A percentile compares a stretch with the other conserved stretches of the same genome.
These are phyloP conservation scores for Colletotrichum tropicicola DNA, from an alignment of 2,329 filamentous ascomycete genomes.

Conservation along the genomic window DNA sequence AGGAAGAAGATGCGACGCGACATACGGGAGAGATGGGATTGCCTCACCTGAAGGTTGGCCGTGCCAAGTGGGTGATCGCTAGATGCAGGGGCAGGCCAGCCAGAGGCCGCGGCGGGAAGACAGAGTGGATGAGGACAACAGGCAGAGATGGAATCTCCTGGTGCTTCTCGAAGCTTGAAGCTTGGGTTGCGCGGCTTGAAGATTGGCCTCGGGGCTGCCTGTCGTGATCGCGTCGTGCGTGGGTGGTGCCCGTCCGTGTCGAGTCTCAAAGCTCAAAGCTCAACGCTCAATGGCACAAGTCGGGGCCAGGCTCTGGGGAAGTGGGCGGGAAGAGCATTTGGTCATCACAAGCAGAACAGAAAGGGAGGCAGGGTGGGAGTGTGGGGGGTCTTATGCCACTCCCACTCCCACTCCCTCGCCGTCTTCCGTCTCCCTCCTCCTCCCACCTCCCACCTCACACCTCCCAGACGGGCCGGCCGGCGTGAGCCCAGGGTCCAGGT, in stretches of 20 bases:
- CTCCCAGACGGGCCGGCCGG: slow-evolving; percentile 4
- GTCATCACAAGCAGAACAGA: not conserved
- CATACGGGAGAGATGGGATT: slow-evolving; percentile 9
- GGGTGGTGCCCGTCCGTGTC: not conserved
- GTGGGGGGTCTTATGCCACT: slow-evolving; percentile 29
- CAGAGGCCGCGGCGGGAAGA: not conserved
- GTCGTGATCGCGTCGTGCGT: not conserved
- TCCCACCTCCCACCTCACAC: not conserved
- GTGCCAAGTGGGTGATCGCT: slow-evolving; percentile 19
- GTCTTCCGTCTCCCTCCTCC: not conserved
- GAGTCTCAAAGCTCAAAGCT: not conserved
- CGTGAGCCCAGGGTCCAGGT: slow-evolving; percentile 1
- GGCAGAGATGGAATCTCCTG: not conserved
- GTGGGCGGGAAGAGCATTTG: slow-evolving; percentile 17
- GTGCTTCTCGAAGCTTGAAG: slow-evolving; percentile 17
- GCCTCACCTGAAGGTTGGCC: slow-evolving; percentile 13
- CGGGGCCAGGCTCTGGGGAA: slow-evolving; percentile 18
- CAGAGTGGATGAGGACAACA: not conserved
- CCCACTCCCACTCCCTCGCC: not conserved
- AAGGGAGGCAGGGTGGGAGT: slow-evolving; percentile 5
- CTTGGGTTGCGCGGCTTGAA: not conserved
- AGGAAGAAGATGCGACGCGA: not conserved
- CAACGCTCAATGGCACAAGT: slow-evolving; percentile 8
- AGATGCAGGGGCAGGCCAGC: slow-evolving; percentile 13
- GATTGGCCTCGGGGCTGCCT: not conserved